Percentiles rank a stretch among this genome's conserved stretches.
Evolutionary conservation across 2,329 filamentous ascomycete genomes (phyloP).

Genomic region (Elsinoe perseae): DNA sequence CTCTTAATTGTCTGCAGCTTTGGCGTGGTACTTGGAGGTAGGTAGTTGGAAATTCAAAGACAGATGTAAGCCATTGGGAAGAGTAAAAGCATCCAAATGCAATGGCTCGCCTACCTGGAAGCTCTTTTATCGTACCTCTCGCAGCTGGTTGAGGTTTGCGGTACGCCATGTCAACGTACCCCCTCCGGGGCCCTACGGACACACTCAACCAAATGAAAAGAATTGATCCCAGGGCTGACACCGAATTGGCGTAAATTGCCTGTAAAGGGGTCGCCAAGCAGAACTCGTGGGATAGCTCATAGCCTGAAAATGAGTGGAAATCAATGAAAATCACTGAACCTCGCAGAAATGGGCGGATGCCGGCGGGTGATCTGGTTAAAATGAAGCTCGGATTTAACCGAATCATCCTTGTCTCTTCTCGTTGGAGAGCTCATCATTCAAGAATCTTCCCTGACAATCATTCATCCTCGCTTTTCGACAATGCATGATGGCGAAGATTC

Average conservation of each 20-base stretch:
- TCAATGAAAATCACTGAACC: not conserved
- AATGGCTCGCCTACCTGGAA: not conserved
- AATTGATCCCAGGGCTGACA: not conserved
- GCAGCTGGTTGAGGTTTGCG: not conserved
- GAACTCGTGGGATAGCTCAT: not conserved
- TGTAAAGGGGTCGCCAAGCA: not conserved
- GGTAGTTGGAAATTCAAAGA: not conserved
- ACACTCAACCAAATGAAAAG: not conserved
- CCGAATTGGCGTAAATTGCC: not conserved
- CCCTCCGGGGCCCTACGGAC: conserved; percentile 8
- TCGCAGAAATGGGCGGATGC: not conserved
- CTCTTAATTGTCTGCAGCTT: not conserved
- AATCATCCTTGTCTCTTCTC: not conserved
- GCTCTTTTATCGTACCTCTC: conserved; percentile 1
- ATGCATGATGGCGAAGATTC: not conserved
- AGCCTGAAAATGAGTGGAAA: not conserved
- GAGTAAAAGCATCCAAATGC: not conserved
- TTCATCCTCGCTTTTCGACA: too few species aligned
- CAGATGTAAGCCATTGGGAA: not conserved
- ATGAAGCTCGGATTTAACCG: not conserved
- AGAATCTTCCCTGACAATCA: not conserved
- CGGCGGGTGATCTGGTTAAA: conserved; percentile 12
- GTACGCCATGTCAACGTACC: not conserved
- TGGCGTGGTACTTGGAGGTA: not conserved
- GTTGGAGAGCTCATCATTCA: not conserved